A percentile compares a stretch with the other conserved stretches of the same genome.
phyloP scores from a whole-genome alignment of 768 basidiomycete genomes.

The Naganishia onofrii region DNA sequence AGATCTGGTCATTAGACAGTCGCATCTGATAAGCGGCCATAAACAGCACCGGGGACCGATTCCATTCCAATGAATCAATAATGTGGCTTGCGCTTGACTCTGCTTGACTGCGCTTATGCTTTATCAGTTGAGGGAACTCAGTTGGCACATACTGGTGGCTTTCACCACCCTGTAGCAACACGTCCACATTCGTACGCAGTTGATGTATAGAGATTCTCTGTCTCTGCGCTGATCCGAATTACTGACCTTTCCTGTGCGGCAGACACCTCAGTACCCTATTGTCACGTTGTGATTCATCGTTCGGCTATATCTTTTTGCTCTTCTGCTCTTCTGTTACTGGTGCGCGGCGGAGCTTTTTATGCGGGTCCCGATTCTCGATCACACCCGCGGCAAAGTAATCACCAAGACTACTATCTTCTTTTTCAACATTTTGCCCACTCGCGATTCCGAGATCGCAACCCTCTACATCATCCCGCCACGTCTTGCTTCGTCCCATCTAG shows the following conservation, averaged over 20 bases:
- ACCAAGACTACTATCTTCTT: neutral
- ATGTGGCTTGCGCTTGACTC: neutral
- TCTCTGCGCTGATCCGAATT: no score
- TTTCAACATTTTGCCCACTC: neutral
- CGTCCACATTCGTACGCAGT: neutral
- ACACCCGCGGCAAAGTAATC: neutral
- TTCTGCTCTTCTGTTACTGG: neutral
- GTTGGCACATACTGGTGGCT: neutral
- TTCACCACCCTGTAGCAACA: neutral
- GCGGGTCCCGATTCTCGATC: neutral
- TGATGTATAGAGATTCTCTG: neutral
- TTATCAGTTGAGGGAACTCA: neutral
- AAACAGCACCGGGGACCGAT: neutral
- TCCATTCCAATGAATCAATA: neutral
- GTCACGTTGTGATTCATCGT: no score
- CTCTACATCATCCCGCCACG: neutral
- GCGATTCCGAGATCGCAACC: neutral
- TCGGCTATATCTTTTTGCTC: no score
- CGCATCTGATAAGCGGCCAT: constrained; percentile 10
- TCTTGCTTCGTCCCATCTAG: neutral
- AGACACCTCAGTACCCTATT: no score
- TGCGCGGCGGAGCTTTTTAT: neutral
- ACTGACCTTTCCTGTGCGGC: no score
- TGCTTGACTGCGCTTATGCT: neutral
- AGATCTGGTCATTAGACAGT: neutral